phyloP scores from a whole-genome alignment of 192 early-diverging fungal genomes.

The Umbelopsis isabellina region DNA sequence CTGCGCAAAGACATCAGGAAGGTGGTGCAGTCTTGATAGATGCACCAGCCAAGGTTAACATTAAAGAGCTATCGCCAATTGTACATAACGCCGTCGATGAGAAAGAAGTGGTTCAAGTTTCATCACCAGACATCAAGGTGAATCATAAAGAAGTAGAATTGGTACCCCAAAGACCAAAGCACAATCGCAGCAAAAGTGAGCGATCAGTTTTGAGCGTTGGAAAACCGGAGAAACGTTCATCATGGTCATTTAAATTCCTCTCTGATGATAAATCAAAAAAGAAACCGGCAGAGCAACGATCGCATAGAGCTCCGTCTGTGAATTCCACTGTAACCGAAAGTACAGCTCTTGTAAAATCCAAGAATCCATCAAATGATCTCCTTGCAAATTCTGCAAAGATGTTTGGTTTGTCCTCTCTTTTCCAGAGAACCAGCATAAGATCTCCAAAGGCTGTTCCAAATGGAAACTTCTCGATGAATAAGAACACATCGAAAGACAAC shows the following conservation, averaged over 20 bases:
- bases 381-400: constrained; percentile 5
- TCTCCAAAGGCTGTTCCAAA: background rate
- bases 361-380: background rate
- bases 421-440: constrained; percentile 1
- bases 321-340: background rate
- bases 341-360: background rate
- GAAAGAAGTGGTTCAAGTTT: too few species aligned
- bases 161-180: background rate
- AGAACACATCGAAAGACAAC: background rate
- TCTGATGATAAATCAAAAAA: constrained; percentile 32
- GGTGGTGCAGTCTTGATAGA: background rate
- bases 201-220: background rate
- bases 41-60: background rate
- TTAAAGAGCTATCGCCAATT: too few species aligned
- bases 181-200: background rate
- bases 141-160: background rate
- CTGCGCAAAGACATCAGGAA: background rate
- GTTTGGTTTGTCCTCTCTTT: background rate
- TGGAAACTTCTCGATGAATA: background rate
- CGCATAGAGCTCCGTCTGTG: background rate
- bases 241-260: constrained; percentile 26
- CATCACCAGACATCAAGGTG: too few species aligned
- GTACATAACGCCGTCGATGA: too few species aligned
- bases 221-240: constrained; percentile 12
- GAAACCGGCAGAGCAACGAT: background rate